A percentile compares a stretch with the other conserved stretches of the same genome.
Evolutionary conservation across 768 basidiomycete species (phyloP).

Genomic region (Boletus vermiculosoides): DNA sequence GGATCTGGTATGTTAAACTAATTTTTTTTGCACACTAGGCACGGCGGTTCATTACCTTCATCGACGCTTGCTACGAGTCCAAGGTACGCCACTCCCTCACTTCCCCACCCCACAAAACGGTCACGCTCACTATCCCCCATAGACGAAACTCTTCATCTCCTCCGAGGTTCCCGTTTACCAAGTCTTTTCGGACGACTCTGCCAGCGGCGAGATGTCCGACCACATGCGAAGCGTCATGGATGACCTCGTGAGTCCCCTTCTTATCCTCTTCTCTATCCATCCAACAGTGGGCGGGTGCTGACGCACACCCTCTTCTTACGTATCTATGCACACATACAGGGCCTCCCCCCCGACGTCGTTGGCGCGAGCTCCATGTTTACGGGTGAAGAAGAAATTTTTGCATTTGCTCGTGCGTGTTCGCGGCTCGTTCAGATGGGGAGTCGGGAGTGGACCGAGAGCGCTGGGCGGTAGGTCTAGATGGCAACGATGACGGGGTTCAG

Average conservation of each 20-base stretch:
- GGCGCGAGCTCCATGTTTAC: slow-evolving; percentile 89
- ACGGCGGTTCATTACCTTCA: slow-evolving; percentile 94
- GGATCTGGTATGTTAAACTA: not conserved
- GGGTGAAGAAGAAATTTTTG: slow-evolving; percentile 96
- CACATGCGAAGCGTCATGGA: slow-evolving; percentile 96
- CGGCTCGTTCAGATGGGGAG: slow-evolving; percentile 89
- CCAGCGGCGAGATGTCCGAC: slow-evolving; percentile 54
- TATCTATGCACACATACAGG: slow-evolving; percentile 42
- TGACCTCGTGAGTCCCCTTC: slow-evolving; percentile 63
- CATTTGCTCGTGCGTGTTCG: slow-evolving; percentile 92
- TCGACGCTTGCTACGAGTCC: slow-evolving; percentile 95
- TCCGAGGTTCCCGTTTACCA: slow-evolving; percentile 91
- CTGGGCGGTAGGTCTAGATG: slow-evolving; percentile 23
- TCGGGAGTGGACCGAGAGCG: slow-evolving; percentile 71
- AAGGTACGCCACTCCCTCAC: slow-evolving; percentile 46
- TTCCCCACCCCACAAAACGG: not conserved
- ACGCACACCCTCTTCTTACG: not conserved
- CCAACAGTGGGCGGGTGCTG: not conserved
- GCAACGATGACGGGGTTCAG: not conserved
- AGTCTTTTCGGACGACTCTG: slow-evolving; percentile 77
- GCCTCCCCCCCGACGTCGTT: slow-evolving; percentile 71
- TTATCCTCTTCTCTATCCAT: not conserved
- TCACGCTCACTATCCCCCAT: slow-evolving; percentile 45
- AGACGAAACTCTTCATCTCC: slow-evolving; percentile 89
- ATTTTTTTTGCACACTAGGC: slow-evolving; percentile 46